Percentiles rank a stretch among this genome's conserved stretches.
Evolutionary conservation across 495 filamentous ascomycete genomes (phyloP).

Genomic region (Cudoniella acicularis): DNA sequence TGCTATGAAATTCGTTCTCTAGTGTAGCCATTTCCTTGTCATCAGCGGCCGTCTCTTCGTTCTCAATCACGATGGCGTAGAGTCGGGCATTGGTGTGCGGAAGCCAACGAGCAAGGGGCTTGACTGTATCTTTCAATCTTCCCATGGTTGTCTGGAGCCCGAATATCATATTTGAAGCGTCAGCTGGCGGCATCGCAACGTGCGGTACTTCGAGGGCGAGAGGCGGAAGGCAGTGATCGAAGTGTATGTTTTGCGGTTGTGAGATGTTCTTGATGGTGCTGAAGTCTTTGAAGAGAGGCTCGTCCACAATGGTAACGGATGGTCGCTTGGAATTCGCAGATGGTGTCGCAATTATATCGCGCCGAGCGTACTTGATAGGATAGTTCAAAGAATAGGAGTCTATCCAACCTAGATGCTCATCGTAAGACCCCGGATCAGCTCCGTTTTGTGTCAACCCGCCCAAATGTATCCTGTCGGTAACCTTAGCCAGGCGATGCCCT

Average conservation of each 20-base stretch:
- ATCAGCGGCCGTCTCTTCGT: constrained; percentile 31
- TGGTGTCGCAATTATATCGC: constrained; percentile 19
- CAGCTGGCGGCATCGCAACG: constrained; percentile 1
- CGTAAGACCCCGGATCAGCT: constrained; percentile 7
- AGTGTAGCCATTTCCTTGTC: constrained; percentile 23
- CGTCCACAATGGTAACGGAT: constrained; percentile 18
- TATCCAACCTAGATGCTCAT: constrained; percentile 22
- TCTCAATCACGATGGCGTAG: constrained; percentile 51
- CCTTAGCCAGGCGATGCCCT: too few relatives aligned
- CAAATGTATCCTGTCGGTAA: too few relatives aligned
- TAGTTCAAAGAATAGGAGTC: constrained; percentile 22
- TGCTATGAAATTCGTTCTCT: constrained; percentile 34
- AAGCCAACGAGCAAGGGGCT: constrained; percentile 60
- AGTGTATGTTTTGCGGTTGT: constrained; percentile 8
- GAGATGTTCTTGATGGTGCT: constrained; percentile 11
- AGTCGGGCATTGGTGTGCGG: constrained; percentile 54
- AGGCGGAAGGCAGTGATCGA: constrained; percentile 14
- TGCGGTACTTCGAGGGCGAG: constrained; percentile 19
- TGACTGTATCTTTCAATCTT: constrained; percentile 53
- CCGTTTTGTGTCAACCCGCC: too few relatives aligned
- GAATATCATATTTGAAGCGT: constrained; percentile 37
- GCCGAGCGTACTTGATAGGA: constrained; percentile 22
- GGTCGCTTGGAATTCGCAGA: constrained; percentile 8
- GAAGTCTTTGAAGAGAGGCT: constrained; percentile 21
- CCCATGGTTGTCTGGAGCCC: constrained; percentile 58